Evolutionary conservation across 2,329 filamentous ascomycete species (phyloP), one percentile per base, ranked within the genome.

Genomic region (Clonostachys solani): DNA sequence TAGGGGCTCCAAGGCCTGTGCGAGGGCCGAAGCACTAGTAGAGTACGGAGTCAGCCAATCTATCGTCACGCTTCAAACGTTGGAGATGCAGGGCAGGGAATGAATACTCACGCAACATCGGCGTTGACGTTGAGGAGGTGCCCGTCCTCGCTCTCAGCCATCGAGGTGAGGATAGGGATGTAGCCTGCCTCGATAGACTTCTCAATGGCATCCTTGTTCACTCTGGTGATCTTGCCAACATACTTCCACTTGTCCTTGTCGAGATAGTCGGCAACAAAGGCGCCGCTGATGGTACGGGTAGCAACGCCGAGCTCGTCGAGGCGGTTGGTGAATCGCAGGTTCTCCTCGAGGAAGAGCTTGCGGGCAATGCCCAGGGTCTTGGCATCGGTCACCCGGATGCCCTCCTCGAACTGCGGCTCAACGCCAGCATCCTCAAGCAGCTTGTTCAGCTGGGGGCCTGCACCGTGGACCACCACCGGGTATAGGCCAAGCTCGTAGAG

Each of bases 121-220:
- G 94, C 94, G 61, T 99, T 99, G 65, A 99, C 94, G 62, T 99
- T 99, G 53, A 99, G 78, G 45, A 97, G 84, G 66, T 92, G 90
- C 9, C 94, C 94, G 53, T 96, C 91, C 42, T 84, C 78, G 18
- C 88, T 92, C 75, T 97, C 92, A 10, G 23, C 23, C 86, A 97
- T 95, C 51, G 92, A 97, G 18, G 92, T 96, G 56, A 99, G 75
- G 52, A 99, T 89, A 19, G 94, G 94, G 29, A 99, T 79, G 62
- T 92, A 95, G 47, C 92, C 89, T 60, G 94, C 86, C 68, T 87
- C 84, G 54, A 99, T 95, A 37, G 91, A 90, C 46, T 87, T 86
- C 74, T 96, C 88, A 58, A 99, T 96, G 33, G 90, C 88, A 52
- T 82, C 81, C 65, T 89, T 94, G 71, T 96, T 91, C 57, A 99